Base-by-base conservation (phyloP, 257 asterid species). In the Petrea volubilis region DNA sequence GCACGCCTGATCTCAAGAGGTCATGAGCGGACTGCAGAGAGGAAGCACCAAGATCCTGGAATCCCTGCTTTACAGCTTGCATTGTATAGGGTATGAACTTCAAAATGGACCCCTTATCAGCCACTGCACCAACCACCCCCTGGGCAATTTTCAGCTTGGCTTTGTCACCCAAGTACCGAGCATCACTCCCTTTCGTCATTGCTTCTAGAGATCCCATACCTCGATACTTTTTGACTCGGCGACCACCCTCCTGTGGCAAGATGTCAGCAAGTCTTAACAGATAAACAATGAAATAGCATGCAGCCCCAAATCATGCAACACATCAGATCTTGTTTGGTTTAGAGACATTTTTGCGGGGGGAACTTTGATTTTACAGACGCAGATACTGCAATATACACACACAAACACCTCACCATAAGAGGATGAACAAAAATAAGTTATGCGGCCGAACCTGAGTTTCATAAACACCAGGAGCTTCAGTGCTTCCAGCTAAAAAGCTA, bases 161-260 rank as follows among this genome's bases (percentile, higher is more conserved):
- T 7, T 83, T 85, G 83, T 93, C 98, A 21, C 97, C 97, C 83
- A 93, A 78, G 76, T 93, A 93, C 34, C 97, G 84, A 52, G 95
- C 90, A 76, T 93, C 98, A 64, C 98, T 93, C 73, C 97, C 98
- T 74, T 85, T 88, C 33, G 80, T 83, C 97, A 91, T 91, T 62
- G 97, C 97, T 84, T 93, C 98, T 40, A 93, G 81, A 56, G 98
- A 93, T 74, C 97, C 98, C 98, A 93, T 93, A 36, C 94, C 96
- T 74, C 97, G 70, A 73, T 91, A 91, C 69, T 85, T 88, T 68
- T 91, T 91, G 1, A 91, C 80, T 25, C 89, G 85, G 17, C 77
- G 57, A 70, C 87, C 88, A 68, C 71, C 82, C 97, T 92, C 70
- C 60, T 18, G 52, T 25, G 50, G 15, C 44, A 43, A 59, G 40